Evolutionary conservation across 1,139 yeast species (phyloP).

Genomic region (Suhomyces ambrosiae): DNA sequence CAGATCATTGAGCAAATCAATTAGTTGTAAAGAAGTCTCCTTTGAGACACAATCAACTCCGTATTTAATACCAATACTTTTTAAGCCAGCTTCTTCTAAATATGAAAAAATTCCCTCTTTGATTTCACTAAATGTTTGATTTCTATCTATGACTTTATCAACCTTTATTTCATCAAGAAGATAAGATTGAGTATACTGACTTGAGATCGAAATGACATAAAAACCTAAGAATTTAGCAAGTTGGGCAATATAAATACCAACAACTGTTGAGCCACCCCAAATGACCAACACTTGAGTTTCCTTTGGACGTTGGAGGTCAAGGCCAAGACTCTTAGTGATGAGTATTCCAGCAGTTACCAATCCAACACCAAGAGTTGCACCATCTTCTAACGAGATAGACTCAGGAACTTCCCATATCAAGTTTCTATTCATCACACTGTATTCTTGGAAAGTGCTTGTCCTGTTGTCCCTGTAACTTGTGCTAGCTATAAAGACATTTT

Average conservation of each 20-base stretch:
- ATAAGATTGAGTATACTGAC: conserved; percentile 32
- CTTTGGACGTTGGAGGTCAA: conserved; percentile 15
- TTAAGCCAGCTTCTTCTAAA: neutral
- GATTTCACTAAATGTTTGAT: neutral
- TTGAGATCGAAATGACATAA: conserved; percentile 41
- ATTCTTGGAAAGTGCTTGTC: conserved; percentile 52
- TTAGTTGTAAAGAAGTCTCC: conserved; percentile 36
- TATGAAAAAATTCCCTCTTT: neutral
- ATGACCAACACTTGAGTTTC: conserved; percentile 21
- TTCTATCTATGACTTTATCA: conserved; percentile 1
- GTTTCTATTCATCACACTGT: conserved; percentile 45
- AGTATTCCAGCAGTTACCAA: conserved; percentile 47
- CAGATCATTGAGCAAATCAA: conserved; percentile 25
- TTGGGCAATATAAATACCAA: conserved; percentile 46
- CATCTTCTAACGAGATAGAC: conserved; percentile 34
- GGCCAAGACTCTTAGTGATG: conserved; percentile 34
- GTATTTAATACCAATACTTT: conserved; percentile 16
- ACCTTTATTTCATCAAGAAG: conserved; percentile 1
- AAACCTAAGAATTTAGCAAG: conserved; percentile 41
- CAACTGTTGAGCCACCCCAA: conserved; percentile 56
- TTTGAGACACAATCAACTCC: conserved; percentile 51
- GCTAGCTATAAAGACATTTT: conserved; percentile 43
- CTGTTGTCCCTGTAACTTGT: conserved; percentile 49
- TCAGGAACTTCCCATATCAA: conserved; percentile 45
- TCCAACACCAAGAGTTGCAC: conserved; percentile 52